Evolutionary conservation across 2,329 filamentous ascomycete genomes (phyloP).

Genomic region (Diaporthe sp.): DNA sequence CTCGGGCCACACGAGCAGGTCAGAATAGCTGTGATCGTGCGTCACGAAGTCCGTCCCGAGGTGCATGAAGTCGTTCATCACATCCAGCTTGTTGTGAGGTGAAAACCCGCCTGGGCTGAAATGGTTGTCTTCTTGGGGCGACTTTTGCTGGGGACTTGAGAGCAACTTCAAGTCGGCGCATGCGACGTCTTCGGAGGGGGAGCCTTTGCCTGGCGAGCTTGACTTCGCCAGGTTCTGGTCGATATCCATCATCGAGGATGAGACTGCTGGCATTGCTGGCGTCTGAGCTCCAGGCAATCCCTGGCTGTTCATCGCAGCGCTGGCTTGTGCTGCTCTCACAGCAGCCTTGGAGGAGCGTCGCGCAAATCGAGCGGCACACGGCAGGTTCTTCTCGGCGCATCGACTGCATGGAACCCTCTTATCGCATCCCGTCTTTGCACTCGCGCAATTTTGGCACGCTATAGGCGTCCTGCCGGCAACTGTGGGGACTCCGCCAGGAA

Average conservation of each 20-base stretch:
- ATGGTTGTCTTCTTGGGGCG: conserved; percentile 52
- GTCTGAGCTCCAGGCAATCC: conserved; percentile 45
- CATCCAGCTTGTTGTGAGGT: conserved; percentile 53
- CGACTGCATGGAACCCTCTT: conserved; percentile 64
- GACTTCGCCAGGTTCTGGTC: conserved; percentile 48
- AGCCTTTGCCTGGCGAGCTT: conserved; percentile 46
- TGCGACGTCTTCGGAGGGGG: conserved; percentile 49
- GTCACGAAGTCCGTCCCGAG: conserved; percentile 53
- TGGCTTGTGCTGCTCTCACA: conserved; percentile 58
- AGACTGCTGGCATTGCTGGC: conserved; percentile 47
- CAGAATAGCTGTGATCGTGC: conserved; percentile 57
- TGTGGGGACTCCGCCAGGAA: conserved; percentile 59
- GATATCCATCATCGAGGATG: conserved; percentile 56
- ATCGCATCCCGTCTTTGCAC: conserved; percentile 66
- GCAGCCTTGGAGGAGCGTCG: conserved; percentile 65
- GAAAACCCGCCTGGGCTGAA: conserved; percentile 53
- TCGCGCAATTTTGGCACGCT: conserved; percentile 64
- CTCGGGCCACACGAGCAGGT: conserved; percentile 60
- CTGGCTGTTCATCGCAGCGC: conserved; percentile 50
- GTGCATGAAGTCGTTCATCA: conserved; percentile 59
- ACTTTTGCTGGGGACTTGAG: conserved; percentile 50
- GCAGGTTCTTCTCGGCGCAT: conserved; percentile 63
- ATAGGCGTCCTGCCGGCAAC: conserved; percentile 61
- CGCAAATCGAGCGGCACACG: conserved; percentile 64
- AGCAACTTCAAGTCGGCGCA: conserved; percentile 52